Conservation (phyloP, 495 filamentous ascomycete species). For the Neurospora discreta region DNA sequence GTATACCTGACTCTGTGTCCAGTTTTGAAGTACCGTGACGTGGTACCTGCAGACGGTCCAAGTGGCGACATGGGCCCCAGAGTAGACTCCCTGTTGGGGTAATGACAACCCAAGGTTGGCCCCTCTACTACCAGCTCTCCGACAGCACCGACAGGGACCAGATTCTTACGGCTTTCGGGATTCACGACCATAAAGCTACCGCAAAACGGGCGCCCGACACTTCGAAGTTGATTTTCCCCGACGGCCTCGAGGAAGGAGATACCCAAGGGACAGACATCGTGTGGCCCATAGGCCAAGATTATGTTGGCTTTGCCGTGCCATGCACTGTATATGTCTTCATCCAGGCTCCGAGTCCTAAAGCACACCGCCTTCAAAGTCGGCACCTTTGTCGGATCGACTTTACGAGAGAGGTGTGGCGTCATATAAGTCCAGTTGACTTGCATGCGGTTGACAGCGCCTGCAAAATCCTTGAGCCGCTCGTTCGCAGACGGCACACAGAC, state of each 20-base stretch:
- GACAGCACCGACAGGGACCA: conserved; percentile 34
- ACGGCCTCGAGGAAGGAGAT: conserved; percentile 33
- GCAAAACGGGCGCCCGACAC: conserved; percentile 32
- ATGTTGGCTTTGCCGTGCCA: conserved; percentile 35
- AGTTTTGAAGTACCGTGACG: conserved; percentile 28
- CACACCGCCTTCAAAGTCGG: conserved; percentile 31
- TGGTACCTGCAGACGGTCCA: conserved; percentile 3
- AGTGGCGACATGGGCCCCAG: conserved; percentile 15
- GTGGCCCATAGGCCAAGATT: conserved; percentile 33
- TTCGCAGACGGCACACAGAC: conserved; percentile 37
- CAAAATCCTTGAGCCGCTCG: conserved; percentile 27
- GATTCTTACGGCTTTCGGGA: conserved; percentile 35
- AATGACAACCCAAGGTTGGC: conserved; percentile 28
- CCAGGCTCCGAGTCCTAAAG: conserved; percentile 33
- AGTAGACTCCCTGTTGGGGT: conserved; percentile 22
- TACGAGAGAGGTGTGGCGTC: conserved; percentile 34
- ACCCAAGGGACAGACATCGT: conserved; percentile 34
- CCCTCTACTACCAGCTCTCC: conserved; percentile 39
- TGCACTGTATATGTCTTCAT: conserved; percentile 29
- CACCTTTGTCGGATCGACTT: conserved; percentile 25
- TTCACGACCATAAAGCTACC: conserved; percentile 36
- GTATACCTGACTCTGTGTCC: conserved; percentile 34
- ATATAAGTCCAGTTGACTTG: conserved; percentile 39
- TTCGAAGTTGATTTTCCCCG: conserved; percentile 22
- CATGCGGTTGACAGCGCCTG: conserved; percentile 32